Conservation (phyloP, 192 early-diverging fungal genomes). For the Gonapodya prolifera region DNA sequence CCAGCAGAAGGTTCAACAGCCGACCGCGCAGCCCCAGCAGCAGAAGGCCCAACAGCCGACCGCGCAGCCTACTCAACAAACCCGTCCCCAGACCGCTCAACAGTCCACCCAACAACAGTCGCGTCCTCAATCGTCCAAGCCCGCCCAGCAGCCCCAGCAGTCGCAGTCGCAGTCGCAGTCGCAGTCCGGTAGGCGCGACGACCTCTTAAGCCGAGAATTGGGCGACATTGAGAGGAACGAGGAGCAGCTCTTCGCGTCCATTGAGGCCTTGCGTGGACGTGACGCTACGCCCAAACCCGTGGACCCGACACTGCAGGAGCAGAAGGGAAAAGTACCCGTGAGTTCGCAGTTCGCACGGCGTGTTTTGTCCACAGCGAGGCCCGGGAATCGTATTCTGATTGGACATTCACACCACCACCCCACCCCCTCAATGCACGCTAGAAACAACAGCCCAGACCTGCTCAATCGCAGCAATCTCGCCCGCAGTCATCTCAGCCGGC, state of each 20-base stretch:
- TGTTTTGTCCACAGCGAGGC: no score
- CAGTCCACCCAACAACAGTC: not conserved
- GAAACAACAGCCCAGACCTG: not conserved
- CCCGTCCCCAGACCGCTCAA: not conserved
- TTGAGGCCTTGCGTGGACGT: not conserved
- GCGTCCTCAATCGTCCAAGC: not conserved
- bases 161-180: not conserved
- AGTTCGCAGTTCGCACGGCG: no score
- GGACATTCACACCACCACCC: no score
- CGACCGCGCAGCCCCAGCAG: not conserved
- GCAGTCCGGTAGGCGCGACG: not conserved
- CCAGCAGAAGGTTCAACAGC: not conserved
- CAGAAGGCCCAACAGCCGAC: not conserved
- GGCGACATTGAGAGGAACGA: not conserved
- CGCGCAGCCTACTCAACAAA: not conserved
- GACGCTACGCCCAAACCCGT: not conserved
- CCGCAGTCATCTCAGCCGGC: not conserved
- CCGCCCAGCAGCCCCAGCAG: not conserved
- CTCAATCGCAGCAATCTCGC: not conserved
- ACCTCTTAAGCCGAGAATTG: not conserved
- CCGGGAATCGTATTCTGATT: no score
- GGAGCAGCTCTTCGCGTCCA: not conserved
- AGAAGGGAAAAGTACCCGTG: not conserved
- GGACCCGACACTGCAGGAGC: not conserved
- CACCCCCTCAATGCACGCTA: not conserved